Evolutionary conservation across 83 land plant species (phyloP), one percentile per base, ranked within the genome.

Genomic region (Isoetes engelmannii): DNA sequence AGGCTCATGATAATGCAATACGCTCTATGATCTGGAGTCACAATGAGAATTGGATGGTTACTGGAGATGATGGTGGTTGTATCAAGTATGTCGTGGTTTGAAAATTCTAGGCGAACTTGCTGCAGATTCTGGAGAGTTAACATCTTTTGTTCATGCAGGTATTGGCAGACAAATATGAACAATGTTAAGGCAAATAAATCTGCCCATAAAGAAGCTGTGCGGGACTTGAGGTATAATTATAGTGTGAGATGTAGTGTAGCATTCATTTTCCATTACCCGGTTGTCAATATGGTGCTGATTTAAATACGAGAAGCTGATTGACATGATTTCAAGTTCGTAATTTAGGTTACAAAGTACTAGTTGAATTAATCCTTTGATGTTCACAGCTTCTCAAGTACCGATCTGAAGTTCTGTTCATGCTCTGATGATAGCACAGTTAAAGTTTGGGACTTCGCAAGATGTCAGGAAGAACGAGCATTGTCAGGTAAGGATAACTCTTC

Each of bases 31-130:
- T 96, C 53, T 96, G 99, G 99, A 96, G 99, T 77, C 91, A 96
- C 63, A 96, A 96, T 82, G 99, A 92, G 74, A 96, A 96, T 61
- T 96, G 99, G 99, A 92, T 96, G 99, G 99, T 96, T 53, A 84
- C 89, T 57, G 99, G 99, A 48, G 99, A 96, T 80, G 95, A 96
- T 74, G 99, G 99, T 6, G 99, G 99, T 53, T 71, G 87, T 48
- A 95, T 95, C 69, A 95, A 95, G 99, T 95, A 74, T 15, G 65
- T 69, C 17, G 62, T 8, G 45, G 43, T 44, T 53, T 41, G 41
- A 48, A 17, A 19, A 72, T 64, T 47, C 20, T 48, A 21, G 37
- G 37, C 0, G 1, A 28, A 28, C 37, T 28, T 28, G 2, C 0
- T 12, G 10, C 19, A 59, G 4, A 12, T 59, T 1, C 37, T 28